phyloP scores from a whole-genome alignment of 2,329 filamentous ascomycete genomes.

The Aspergillus fumigatiaffinis region DNA sequence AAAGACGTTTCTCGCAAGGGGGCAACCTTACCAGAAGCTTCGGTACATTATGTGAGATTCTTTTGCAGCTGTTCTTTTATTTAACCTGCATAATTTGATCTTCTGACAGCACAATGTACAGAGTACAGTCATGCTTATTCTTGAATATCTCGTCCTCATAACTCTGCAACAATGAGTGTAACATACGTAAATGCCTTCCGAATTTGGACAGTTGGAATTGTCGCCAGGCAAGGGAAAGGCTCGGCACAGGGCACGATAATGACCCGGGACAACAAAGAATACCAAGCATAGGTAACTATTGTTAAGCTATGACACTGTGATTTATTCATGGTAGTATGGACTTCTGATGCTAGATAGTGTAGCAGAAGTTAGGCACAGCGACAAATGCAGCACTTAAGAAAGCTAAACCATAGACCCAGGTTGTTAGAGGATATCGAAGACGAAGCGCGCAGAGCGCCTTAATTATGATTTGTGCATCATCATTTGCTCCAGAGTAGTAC shows the following conservation, averaged over 20 bases:
- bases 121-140: background rate
- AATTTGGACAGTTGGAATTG: constrained; percentile 1
- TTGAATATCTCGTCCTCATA: background rate
- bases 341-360: background rate
- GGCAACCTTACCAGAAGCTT: background rate
- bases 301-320: background rate
- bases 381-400: background rate
- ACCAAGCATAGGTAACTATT: constrained; percentile 9
- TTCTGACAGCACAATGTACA: background rate
- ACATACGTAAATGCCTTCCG: constrained; percentile 12
- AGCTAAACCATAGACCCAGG: background rate
- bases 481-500: background rate
- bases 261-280: constrained; percentile 3
- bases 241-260: constrained; percentile 6
- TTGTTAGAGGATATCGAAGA: background rate
- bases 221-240: constrained; percentile 4
- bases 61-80: background rate
- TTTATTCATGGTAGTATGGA: background rate
- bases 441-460: background rate
- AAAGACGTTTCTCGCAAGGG: background rate
- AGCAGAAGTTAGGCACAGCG: background rate
- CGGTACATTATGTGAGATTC: background rate
- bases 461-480: background rate
- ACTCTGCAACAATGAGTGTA: background rate
- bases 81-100: background rate